Base-by-base conservation (phyloP, 345 rosid genomes). In the Rhizophora apiculata region DNA sequence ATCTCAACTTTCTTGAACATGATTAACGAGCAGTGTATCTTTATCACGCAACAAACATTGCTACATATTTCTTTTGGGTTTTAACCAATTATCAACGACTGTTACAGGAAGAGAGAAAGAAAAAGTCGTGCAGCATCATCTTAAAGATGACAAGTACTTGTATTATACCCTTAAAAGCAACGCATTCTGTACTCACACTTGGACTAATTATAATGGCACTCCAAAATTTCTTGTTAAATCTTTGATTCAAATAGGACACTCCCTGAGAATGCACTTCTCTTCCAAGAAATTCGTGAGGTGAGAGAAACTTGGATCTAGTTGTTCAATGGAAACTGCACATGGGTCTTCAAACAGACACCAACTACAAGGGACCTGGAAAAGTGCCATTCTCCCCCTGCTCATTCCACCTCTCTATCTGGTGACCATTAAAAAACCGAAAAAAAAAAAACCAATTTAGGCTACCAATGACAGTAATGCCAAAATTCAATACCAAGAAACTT, bases 331-430 rank as follows among this genome's bases (percentile, higher is more conserved):
- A 73, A 15, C 48, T 26, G 31, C 69, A 22, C 1, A n/a, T 49
- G 20, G 63, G 63, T 57, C 68, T 16, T 70, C 71, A 72, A 64
- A 69, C 46, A 43, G 19, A 59, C 24, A 66, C 58, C 77, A 24
- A 77, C 85, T 89, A 94, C 76, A 94, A 96, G 63, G 96, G 98
- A 39, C 97, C 97, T 2, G 98, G 97, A 79, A 94, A 94, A 31
- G 97, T 89, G 66, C 96, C 97, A 60, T 89, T 89, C 84, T 88
- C 97, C 87, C 98, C 82, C 74, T 94, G 98, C 84, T 94, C 98
- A 66, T 94, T 94, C 98, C 98, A 94, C 76, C 78, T 84, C 2
- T 94, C 98, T 51, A 94, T 57, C 98, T 91, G 80, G 51, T 60
- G 56, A n/a, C 22, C 29, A 46, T 36, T 51, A 37, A 54, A 68